These are phyloP conservation scores for Xylaria palmicola DNA, from an alignment of 495 filamentous ascomycete species.

Conservation along the genomic window DNA sequence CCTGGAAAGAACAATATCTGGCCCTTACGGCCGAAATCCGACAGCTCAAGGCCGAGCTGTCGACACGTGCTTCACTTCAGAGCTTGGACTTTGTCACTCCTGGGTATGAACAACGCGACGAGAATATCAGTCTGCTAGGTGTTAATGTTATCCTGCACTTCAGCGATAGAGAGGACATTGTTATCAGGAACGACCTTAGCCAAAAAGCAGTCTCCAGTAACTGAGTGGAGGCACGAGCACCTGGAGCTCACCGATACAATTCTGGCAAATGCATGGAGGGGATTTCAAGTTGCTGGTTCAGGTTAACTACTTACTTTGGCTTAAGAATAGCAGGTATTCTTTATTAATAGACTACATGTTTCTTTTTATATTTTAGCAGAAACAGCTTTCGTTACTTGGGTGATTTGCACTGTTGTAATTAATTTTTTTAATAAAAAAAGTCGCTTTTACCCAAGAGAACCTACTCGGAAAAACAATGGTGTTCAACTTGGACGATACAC, in stretches of 20 bases:
- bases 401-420: not conserved
- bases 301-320: not conserved
- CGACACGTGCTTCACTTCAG: slow-evolving; percentile 16
- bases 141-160: slow-evolving; percentile 48
- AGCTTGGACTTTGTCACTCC: slow-evolving; percentile 12
- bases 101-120: slow-evolving; percentile 14
- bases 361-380: too few species aligned
- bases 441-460: too few species aligned
- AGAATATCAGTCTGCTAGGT: slow-evolving; percentile 40
- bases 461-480: too few species aligned
- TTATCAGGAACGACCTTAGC: slow-evolving; percentile 41
- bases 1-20: slow-evolving; percentile 33
- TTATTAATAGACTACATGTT: not conserved
- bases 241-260: too few species aligned
- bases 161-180: slow-evolving; percentile 44
- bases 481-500: too few species aligned
- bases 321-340: not conserved
- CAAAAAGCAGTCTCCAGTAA: not conserved
- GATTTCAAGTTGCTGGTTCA: not conserved
- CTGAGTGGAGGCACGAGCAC: too few species aligned
- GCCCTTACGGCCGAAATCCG: slow-evolving; percentile 30
- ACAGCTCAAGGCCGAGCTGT: slow-evolving; percentile 28
- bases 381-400: too few species aligned
- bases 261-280: too few species aligned
- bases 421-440: not conserved